Evolutionary conservation across 2,329 filamentous ascomycete species (phyloP).

Genomic region (Sclerotinia trifoliorum): DNA sequence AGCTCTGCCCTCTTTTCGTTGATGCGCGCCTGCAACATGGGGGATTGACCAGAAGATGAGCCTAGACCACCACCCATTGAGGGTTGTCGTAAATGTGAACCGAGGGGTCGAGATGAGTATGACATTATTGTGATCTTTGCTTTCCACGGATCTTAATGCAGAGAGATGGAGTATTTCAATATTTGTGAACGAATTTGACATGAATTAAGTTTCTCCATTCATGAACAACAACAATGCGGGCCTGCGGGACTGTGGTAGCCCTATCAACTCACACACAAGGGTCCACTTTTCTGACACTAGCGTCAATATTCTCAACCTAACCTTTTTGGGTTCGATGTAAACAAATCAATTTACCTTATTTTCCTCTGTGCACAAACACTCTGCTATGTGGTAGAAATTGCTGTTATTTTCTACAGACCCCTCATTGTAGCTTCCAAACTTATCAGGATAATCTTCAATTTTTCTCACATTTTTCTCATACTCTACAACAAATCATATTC

Average conservation of each 20-base stretch:
- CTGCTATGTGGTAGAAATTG: not conserved
- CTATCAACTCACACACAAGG: not conserved
- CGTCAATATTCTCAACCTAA: slow-evolving; percentile 17
- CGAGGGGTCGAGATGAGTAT: slow-evolving; percentile 55
- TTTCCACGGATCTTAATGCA: not conserved
- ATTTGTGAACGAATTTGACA: not conserved
- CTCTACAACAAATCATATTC: not conserved
- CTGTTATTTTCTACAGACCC: not conserved
- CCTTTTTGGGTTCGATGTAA: slow-evolving; percentile 36
- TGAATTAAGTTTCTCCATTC: slow-evolving; percentile 9
- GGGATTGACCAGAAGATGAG: slow-evolving; percentile 59
- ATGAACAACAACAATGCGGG: slow-evolving; percentile 7
- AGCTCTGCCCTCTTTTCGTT: slow-evolving; percentile 84
- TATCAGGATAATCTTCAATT: not conserved
- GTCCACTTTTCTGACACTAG: slow-evolving; percentile 6
- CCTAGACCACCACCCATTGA: slow-evolving; percentile 50
- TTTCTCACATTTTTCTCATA: not conserved
- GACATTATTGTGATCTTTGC: slow-evolving; percentile 47
- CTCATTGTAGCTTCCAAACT: slow-evolving; percentile 12
- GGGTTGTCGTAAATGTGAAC: slow-evolving; percentile 66
- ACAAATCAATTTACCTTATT: slow-evolving; percentile 26
- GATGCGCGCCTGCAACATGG: slow-evolving; percentile 70
- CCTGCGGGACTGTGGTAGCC: not conserved
- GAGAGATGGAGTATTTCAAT: slow-evolving; percentile 1
- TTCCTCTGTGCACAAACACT: slow-evolving; percentile 20